Conservation (phyloP, 306 rosid species). For the Medicago lupulina region DNA sequence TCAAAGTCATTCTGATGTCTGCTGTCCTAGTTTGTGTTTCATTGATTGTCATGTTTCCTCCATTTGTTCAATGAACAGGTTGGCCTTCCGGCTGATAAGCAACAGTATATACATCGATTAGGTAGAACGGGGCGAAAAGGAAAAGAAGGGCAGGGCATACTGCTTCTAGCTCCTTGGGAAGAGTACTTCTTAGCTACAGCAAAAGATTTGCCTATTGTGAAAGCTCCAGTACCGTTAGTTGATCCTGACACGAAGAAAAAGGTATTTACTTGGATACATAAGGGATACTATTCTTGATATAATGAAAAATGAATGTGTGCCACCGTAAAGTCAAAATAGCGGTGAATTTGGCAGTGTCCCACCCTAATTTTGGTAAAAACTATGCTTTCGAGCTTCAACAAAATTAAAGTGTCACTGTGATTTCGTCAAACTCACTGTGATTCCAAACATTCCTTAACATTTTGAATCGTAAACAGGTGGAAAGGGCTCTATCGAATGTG, state of each 20-base stretch:
- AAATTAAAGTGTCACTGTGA: neutral
- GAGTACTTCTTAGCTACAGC: slow-evolving; percentile 70
- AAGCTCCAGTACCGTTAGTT: slow-evolving; percentile 64
- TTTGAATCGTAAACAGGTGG: slow-evolving; percentile 60
- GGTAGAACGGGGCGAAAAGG: slow-evolving; percentile 98
- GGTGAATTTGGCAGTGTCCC: neutral
- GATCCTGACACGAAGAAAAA: slow-evolving; percentile 81
- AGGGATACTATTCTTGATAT: neutral
- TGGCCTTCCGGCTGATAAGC: slow-evolving; percentile 86
- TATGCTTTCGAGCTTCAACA: neutral
- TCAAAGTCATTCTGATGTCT: too few relatives aligned
- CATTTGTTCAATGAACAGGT: slow-evolving; percentile 57
- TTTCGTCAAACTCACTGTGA: neutral
- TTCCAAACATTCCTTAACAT: neutral
- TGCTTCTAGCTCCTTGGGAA: slow-evolving; percentile 95
- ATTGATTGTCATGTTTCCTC: neutral
- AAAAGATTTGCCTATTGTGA: slow-evolving; percentile 77
- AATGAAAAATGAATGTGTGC: neutral
- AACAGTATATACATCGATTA: slow-evolving; percentile 89
- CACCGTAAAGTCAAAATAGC: neutral
- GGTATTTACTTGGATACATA: slow-evolving; percentile 54
- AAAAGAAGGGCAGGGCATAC: slow-evolving; percentile 90
- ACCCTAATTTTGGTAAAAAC: neutral
- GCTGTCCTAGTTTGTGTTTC: too few relatives aligned
- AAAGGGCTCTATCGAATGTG: slow-evolving; percentile 70